Conservation (phyloP, 768 basidiomycete genomes). For the Macrolepiota dolichaula region DNA sequence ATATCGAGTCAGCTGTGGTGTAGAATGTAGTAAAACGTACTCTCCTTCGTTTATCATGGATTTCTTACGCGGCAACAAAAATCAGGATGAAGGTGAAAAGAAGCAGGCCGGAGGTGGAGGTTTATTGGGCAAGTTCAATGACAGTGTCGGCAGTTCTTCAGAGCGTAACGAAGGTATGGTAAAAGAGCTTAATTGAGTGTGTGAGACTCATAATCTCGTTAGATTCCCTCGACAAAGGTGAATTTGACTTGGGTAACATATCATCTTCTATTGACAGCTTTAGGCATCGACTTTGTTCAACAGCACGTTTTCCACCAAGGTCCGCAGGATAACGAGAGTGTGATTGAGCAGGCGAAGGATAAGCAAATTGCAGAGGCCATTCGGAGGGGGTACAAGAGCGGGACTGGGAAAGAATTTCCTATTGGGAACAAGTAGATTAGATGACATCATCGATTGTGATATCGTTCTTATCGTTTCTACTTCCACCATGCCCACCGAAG, state of each 20-base stretch:
- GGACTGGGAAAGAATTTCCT: constrained; percentile 35
- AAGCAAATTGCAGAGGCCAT: constrained; percentile 39
- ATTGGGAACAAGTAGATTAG: constrained; percentile 27
- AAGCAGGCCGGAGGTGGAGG: constrained; percentile 17
- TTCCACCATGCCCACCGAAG: constrained; percentile 24
- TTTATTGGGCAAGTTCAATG: constrained; percentile 28
- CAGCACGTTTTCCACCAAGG: constrained; percentile 32
- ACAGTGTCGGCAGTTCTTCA: constrained; percentile 27
- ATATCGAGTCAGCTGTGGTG: not conserved
- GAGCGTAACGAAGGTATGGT: constrained; percentile 33
- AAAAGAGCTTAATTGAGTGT: not conserved
- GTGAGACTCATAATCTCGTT: not conserved
- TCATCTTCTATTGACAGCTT: not conserved
- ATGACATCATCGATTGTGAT: constrained; percentile 1
- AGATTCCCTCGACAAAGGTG: constrained; percentile 35
- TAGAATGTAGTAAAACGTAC: not conserved
- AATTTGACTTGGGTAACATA: not conserved
- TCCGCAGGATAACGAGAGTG: constrained; percentile 39
- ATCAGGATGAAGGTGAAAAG: constrained; percentile 1
- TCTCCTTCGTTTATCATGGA: constrained; percentile 14
- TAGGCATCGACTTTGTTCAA: constrained; percentile 39
- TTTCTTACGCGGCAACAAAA: constrained; percentile 15
- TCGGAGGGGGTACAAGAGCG: constrained; percentile 27
- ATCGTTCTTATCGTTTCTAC: not conserved
- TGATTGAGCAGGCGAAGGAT: constrained; percentile 40